Conservation (phyloP, 2,329 filamentous ascomycete genomes). For the Neonectria faginata region DNA sequence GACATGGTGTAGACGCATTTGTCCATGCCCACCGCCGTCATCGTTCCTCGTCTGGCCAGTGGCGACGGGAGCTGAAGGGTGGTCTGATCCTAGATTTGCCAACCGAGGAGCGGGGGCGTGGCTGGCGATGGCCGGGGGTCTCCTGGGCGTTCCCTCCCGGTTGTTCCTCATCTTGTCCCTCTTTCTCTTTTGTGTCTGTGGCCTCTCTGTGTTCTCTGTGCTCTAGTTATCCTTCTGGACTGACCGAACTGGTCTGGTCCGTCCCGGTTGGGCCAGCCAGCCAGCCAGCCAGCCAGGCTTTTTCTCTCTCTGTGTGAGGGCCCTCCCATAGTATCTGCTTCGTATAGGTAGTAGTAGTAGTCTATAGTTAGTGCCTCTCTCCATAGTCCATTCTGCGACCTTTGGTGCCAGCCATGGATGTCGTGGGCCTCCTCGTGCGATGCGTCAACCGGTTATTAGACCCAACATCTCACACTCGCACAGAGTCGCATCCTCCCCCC, state of each 20-base stretch:
- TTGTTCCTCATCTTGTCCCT: background rate
- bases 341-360: background rate
- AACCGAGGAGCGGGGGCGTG: constrained; percentile 46
- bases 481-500: background rate
- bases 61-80: constrained; percentile 36
- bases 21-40: constrained; percentile 16
- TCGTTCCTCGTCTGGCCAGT: constrained; percentile 18
- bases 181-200: background rate
- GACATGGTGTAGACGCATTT: constrained; percentile 10
- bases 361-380: background rate
- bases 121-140: constrained; percentile 41
- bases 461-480: background rate
- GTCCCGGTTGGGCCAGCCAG: no score
- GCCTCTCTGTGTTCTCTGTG: background rate
- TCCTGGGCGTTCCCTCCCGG: constrained; percentile 18
- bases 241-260: background rate
- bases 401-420: no score
- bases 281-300: no score
- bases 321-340: background rate
- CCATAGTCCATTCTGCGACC: no score
- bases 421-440: background rate
- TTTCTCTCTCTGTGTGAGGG: background rate
- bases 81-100: constrained; percentile 46
- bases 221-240: no score
- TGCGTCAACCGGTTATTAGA: background rate